phyloP scores from a whole-genome alignment of 2,329 filamentous ascomycete species.

The Hortaea sp. region DNA sequence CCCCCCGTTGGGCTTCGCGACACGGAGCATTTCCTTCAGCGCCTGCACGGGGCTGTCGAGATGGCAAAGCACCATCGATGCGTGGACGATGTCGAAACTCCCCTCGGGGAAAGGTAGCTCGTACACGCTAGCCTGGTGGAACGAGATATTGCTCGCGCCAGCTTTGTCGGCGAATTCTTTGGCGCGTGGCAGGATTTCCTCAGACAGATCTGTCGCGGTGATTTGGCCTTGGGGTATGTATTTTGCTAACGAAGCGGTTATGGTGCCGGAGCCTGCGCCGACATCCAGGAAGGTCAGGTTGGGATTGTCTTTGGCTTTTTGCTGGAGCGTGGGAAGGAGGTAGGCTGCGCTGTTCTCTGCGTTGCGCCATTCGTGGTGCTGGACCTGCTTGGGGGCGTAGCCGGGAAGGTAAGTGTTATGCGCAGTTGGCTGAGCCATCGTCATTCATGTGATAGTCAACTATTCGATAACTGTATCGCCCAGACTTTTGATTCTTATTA shows the following conservation, averaged over 20 bases:
- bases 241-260: conserved; percentile 34
- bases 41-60: conserved; percentile 41
- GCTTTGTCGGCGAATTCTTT: conserved; percentile 25
- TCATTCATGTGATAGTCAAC: too few species aligned
- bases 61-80: conserved; percentile 50
- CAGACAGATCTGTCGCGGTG: conserved; percentile 36
- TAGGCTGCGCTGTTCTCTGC: conserved; percentile 32
- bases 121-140: conserved; percentile 26
- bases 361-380: conserved; percentile 36
- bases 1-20: conserved; percentile 41
- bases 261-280: conserved; percentile 41
- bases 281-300: conserved; percentile 35
- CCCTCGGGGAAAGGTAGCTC: conserved; percentile 32
- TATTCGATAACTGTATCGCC: too few species aligned
- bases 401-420: conserved; percentile 29
- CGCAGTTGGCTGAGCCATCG: conserved; percentile 1
- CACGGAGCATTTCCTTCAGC: conserved; percentile 44
- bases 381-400: conserved; percentile 31
- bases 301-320: conserved; percentile 12
- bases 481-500: too few species aligned
- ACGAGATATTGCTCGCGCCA: conserved; percentile 31
- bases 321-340: conserved; percentile 22
- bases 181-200: conserved; percentile 33
- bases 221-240: conserved; percentile 35
- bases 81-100: conserved; percentile 50